A percentile compares a stretch with the other conserved stretches of the same genome.
phyloP scores from a whole-genome alignment of 164 flowering plant genomes.

The Santalum album region DNA sequence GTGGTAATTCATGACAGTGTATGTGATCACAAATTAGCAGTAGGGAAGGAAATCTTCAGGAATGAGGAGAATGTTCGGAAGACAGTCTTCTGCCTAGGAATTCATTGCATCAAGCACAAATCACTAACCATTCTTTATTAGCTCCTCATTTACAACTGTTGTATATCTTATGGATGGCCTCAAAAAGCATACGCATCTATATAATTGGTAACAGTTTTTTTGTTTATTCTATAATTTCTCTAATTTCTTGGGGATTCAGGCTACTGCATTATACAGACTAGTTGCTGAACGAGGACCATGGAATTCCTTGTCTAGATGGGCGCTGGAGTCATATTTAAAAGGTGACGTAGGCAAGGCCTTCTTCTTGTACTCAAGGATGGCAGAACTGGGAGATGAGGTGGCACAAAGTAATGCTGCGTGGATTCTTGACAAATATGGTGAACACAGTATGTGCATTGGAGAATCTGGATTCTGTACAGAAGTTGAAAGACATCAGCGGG shows the following conservation, averaged over 20 bases:
- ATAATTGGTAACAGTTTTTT: not conserved
- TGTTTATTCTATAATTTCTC: not conserved
- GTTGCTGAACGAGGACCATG: constrained; percentile 99
- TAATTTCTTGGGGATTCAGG: constrained; percentile 31
- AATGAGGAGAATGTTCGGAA: no score
- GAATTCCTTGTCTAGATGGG: constrained; percentile 97
- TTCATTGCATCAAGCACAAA: no score
- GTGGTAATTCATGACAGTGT: no score
- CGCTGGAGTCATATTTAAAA: constrained; percentile 82
- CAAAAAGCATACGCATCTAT: not conserved
- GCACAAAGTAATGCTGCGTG: constrained; percentile 99
- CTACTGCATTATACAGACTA: constrained; percentile 72
- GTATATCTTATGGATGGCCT: not conserved
- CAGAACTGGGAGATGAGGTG: constrained; percentile 93
- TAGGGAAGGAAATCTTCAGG: no score
- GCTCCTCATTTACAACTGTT: no score
- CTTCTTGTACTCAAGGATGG: constrained; percentile 92
- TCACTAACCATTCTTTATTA: no score
- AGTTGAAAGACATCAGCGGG: constrained; percentile 76
- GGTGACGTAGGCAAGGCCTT: constrained; percentile 91
- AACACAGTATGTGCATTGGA: constrained; percentile 89
- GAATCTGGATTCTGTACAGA: constrained; percentile 85
- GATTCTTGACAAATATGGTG: constrained; percentile 95
- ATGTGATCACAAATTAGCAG: no score
- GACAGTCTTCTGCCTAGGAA: no score